These are phyloP conservation scores for Leccinum subtestaceum DNA, from an alignment of 768 basidiomycete species.

Conservation along the genomic window DNA sequence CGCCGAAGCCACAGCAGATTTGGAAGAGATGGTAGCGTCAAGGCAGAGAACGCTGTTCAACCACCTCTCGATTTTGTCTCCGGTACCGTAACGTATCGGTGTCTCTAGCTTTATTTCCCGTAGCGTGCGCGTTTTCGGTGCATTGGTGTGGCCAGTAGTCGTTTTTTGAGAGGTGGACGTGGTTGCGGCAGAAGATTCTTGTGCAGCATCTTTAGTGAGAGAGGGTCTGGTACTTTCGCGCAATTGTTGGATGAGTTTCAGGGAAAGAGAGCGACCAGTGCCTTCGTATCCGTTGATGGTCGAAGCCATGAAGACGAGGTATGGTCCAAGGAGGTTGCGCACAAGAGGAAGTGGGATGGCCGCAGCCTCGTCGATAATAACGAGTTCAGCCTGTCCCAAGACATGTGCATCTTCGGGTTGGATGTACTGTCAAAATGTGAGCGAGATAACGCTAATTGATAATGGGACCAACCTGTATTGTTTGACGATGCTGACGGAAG, in stretches of 20 bases:
- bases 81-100: slow-evolving; percentile 87
- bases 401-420: slow-evolving; percentile 98
- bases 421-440: slow-evolving; percentile 69
- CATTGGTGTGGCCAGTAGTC: slow-evolving; percentile 45
- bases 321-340: slow-evolving; percentile 89
- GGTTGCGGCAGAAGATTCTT: slow-evolving; percentile 36
- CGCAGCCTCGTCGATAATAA: slow-evolving; percentile 98
- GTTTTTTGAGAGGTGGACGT: slow-evolving; percentile 52
- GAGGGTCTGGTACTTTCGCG: slow-evolving; percentile 87
- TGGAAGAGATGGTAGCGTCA: slow-evolving; percentile 68
- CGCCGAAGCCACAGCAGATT: slow-evolving; percentile 35
- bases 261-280: slow-evolving; percentile 95
- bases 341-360: slow-evolving; percentile 97
- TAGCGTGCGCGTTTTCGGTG: slow-evolving; percentile 65
- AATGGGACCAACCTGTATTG: slow-evolving; percentile 74
- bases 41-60: slow-evolving; percentile 87
- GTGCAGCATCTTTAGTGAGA: slow-evolving; percentile 57
- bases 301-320: slow-evolving; percentile 98
- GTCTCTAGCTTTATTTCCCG: slow-evolving; percentile 94
- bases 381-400: slow-evolving; percentile 93
- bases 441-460: neutral
- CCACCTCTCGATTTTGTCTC: slow-evolving; percentile 94
- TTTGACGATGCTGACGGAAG: slow-evolving; percentile 91
- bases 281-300: slow-evolving; percentile 99
- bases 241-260: slow-evolving; percentile 96